A percentile compares a stretch with the other conserved stretches of the same genome.
phyloP scores from a whole-genome alignment of 805 yeast genomes.

The Lachancea thermotolerans region DNA sequence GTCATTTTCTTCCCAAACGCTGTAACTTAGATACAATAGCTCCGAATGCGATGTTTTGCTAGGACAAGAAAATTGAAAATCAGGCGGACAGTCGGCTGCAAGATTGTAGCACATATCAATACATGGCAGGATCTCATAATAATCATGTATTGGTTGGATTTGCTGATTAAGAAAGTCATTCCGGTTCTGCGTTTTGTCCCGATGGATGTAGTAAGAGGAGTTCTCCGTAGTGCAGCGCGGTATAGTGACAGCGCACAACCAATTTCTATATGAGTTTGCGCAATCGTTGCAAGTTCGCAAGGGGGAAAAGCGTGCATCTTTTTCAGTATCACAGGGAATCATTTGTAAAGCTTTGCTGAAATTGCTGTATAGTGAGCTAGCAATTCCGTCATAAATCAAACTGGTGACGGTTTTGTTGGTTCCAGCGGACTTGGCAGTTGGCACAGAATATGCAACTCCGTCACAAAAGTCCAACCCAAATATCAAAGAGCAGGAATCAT shows the following conservation, averaged over 20 bases:
- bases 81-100: slow-evolving; percentile 78
- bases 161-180: slow-evolving; percentile 49
- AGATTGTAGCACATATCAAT: slow-evolving; percentile 70
- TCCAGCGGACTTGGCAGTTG: slow-evolving; percentile 39
- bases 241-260: slow-evolving; percentile 86
- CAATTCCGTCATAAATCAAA: slow-evolving; percentile 55
- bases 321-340: slow-evolving; percentile 63
- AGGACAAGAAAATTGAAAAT: slow-evolving; percentile 74
- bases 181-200: slow-evolving; percentile 50
- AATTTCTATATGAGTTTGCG: slow-evolving; percentile 58
- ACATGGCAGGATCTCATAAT: slow-evolving; percentile 84
- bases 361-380: slow-evolving; percentile 48
- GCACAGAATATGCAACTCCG: slow-evolving; percentile 83
- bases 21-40: slow-evolving; percentile 28
- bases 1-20: slow-evolving; percentile 12
- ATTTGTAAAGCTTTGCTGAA: slow-evolving; percentile 73
- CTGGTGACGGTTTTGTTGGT: slow-evolving; percentile 34
- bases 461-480: slow-evolving; percentile 71
- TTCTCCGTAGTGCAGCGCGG: slow-evolving; percentile 71
- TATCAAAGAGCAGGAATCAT: slow-evolving; percentile 62
- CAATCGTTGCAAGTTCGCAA: slow-evolving; percentile 70
- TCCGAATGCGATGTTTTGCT: slow-evolving; percentile 9
- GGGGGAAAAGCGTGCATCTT: slow-evolving; percentile 67
- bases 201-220: slow-evolving; percentile 37
- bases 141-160: slow-evolving; percentile 47